These are phyloP conservation scores for Rosa multiflora DNA, from an alignment of 306 rosid species.

Conservation along the genomic window DNA sequence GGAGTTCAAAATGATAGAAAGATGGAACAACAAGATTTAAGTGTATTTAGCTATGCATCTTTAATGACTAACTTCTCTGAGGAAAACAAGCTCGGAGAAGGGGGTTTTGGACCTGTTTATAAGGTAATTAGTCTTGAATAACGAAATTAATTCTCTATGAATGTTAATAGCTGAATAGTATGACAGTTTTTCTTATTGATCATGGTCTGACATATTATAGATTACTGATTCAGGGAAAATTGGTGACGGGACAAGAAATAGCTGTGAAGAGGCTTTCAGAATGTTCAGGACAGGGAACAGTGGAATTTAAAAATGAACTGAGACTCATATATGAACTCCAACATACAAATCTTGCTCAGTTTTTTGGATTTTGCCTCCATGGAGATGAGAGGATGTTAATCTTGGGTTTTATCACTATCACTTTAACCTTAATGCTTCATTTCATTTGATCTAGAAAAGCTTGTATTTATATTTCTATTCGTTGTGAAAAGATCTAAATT, in stretches of 20 bases:
- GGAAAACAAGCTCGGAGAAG: constrained; percentile 5
- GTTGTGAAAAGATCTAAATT: too few species aligned
- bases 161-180: background rate
- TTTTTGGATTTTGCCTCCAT: constrained; percentile 6
- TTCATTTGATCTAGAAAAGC: too few species aligned
- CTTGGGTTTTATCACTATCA: too few species aligned
- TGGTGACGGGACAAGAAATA: constrained; percentile 5
- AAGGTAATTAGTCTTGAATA: constrained; percentile 1
- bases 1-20: background rate
- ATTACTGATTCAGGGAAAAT: constrained; percentile 8
- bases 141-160: background rate
- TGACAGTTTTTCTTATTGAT: background rate
- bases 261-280: constrained; percentile 4
- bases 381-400: background rate
- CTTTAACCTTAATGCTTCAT: too few species aligned
- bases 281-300: background rate
- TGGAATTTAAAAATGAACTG: constrained; percentile 8
- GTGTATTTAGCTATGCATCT: background rate
- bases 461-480: too few species aligned
- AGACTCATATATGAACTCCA: constrained; percentile 8
- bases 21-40: background rate
- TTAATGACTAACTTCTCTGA: background rate
- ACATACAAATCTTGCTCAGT: constrained; percentile 11
- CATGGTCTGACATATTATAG: background rate
- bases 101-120: constrained; percentile 16